Evolutionary conservation across 2,329 filamentous ascomycete species (phyloP).

Genomic region (Didymella lethalis): DNA sequence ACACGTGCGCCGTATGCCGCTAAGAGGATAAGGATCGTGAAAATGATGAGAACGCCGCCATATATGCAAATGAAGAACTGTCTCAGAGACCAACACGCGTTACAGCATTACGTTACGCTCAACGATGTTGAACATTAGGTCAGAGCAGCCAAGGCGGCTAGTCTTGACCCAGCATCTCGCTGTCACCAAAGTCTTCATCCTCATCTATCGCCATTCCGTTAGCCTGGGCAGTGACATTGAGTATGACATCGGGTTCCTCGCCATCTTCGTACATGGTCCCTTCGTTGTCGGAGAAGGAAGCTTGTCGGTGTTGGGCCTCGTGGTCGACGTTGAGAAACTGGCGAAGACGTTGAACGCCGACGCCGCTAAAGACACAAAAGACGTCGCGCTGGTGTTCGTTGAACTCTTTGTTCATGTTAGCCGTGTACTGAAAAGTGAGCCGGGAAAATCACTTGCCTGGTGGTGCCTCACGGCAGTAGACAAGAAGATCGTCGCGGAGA

Average conservation of each 20-base stretch:
- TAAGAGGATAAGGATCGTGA: conserved; percentile 23
- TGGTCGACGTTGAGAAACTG: conserved; percentile 72
- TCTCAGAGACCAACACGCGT: neutral
- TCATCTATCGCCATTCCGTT: conserved; percentile 53
- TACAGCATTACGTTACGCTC: neutral
- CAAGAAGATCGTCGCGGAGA: conserved; percentile 80
- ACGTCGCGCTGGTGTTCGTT: conserved; percentile 94
- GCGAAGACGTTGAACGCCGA: conserved; percentile 79
- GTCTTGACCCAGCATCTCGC: conserved; percentile 53
- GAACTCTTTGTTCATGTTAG: conserved; percentile 68
- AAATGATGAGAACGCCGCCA: conserved; percentile 23
- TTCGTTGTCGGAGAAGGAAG: conserved; percentile 34
- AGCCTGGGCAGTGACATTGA: conserved; percentile 48
- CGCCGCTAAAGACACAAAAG: conserved; percentile 96
- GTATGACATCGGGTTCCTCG: conserved; percentile 46
- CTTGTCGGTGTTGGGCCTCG: conserved; percentile 27
- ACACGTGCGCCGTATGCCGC: conserved; percentile 22
- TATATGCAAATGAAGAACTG: conserved; percentile 22
- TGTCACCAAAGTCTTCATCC: conserved; percentile 56
- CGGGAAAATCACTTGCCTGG: conserved; percentile 59
- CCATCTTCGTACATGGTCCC: conserved; percentile 44
- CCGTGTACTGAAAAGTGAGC: neutral
- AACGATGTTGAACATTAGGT: neutral
- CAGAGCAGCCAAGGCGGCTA: conserved; percentile 16
- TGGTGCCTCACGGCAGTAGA: conserved; percentile 87